These are phyloP conservation scores for Solanum appendiculatum DNA, from an alignment of 257 asterid species.

Conservation along the genomic window DNA sequence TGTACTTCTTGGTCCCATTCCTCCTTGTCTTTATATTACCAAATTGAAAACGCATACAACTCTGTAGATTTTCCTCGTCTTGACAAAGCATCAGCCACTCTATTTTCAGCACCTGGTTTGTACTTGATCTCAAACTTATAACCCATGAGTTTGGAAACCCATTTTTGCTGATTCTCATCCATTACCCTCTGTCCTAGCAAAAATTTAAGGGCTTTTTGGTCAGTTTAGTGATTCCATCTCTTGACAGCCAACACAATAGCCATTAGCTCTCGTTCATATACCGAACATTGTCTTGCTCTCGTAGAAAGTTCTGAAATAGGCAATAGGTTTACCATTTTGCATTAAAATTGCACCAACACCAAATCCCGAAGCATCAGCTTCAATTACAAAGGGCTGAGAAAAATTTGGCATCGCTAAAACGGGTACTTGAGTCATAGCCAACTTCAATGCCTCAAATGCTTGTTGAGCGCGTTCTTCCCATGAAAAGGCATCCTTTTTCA, in stretches of 20 bases:
- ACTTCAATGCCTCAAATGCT: no score
- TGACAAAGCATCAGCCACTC: neutral
- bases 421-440: no score
- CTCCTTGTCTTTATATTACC: neutral
- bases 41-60: neutral
- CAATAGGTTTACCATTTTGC: no score
- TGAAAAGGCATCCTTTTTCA: no score
- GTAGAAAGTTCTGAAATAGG: neutral
- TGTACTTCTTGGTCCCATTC: neutral
- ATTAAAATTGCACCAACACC: no score
- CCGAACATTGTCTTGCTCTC: neutral
- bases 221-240: neutral
- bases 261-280: no score
- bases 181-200: no score
- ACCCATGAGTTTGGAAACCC: no score
- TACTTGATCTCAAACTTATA: neutral
- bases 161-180: no score
- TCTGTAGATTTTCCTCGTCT: neutral
- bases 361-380: neutral
- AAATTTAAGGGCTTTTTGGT: neutral
- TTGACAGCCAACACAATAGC: neutral
- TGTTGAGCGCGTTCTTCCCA: no score
- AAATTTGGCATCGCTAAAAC: no score
- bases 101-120: neutral
- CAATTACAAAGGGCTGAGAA: neutral